Percentiles rank a stretch among this genome's conserved stretches.
Evolutionary conservation across 2,329 filamentous ascomycete genomes (phyloP).

Genomic region (Ilyonectria robusta): DNA sequence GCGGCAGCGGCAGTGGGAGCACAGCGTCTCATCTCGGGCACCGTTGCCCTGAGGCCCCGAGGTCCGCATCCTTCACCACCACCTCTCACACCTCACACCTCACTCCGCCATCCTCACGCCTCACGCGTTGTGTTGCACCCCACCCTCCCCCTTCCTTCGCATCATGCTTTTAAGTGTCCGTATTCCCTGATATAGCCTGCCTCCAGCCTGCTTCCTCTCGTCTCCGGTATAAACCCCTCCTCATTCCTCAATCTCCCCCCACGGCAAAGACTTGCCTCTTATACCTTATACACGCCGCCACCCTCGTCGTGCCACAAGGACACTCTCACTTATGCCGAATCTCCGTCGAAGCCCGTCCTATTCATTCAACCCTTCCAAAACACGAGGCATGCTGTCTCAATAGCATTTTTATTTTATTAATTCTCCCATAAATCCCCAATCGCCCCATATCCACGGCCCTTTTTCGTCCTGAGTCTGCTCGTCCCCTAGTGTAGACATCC

Average conservation of each 20-base stretch:
- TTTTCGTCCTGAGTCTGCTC: neutral
- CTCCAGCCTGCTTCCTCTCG: slow-evolving; percentile 26
- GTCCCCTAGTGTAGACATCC: slow-evolving; percentile 7
- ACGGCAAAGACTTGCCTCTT: slow-evolving; percentile 14
- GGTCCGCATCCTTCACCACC: slow-evolving; percentile 23
- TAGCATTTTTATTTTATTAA: slow-evolving; percentile 10
- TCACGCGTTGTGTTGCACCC: slow-evolving; percentile 9
- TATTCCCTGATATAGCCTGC: slow-evolving; percentile 23
- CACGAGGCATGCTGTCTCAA: slow-evolving; percentile 15
- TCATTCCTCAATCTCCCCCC: neutral
- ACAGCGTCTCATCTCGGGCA: slow-evolving; percentile 37
- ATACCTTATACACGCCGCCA: slow-evolving; percentile 35
- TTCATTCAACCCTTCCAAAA: slow-evolving; percentile 10
- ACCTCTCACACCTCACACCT: slow-evolving; percentile 16
- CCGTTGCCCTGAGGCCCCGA: slow-evolving; percentile 30
- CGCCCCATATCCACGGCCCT: neutral
- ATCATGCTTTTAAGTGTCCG: slow-evolving; percentile 29
- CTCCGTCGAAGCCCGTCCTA: neutral
- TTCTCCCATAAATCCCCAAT: neutral
- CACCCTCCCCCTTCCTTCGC: slow-evolving; percentile 21
- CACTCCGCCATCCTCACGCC: slow-evolving; percentile 12
- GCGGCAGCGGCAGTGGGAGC: slow-evolving; percentile 14
- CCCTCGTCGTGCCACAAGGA: slow-evolving; percentile 21
- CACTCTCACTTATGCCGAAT: slow-evolving; percentile 16
- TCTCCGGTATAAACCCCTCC: slow-evolving; percentile 20